Base-by-base conservation (phyloP, 805 yeast genomes). In the Jamesozyma hellenica region DNA sequence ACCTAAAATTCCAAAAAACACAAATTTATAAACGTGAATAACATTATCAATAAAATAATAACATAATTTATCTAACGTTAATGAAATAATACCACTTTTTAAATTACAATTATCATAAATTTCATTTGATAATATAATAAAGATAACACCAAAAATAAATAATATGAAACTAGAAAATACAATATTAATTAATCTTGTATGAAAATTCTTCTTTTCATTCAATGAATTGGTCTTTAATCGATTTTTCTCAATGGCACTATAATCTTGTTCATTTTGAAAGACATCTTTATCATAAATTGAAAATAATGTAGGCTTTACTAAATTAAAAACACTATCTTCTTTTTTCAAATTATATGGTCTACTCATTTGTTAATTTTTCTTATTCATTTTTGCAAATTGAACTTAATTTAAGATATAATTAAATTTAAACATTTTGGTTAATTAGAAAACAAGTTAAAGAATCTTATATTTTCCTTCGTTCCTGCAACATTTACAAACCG, bases 121-220 rank as follows among this genome's bases (percentile, higher is more conserved):
- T 46, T 74, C 73, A 39, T 64, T 67, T 10, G 75, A 68, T 32
- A 77, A 57, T 43, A 64, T 71, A 46, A 75, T 71, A 56, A 74
- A 76, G 4, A 71, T 48, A 38, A 67, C 69, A 4, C 83, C 82
- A 23, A 71, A 64, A 4, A 59, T 41, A 9, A 73, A 66, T 28
- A 70, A 49, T 2, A 60, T 39, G 2, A 46, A 16, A 4, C 51
- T 16, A 7, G 60, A 49, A 14, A 42, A 42, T 13, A 48, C 15
- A 10, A 46, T 30, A 40, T 40, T 40, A 23, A 43, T 38, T 13
- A 42, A 7, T 26, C 27, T 40, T n/a, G 42, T 40, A 36, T 33
- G 42, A 21, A 28, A 32, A 9, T 33, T 34, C 48, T 29, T 53
- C 38, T 15, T 13, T 16, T 14, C 16, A 6, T 12, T 30, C 16